phyloP scores from a whole-genome alignment of 306 rosid genomes.

The Albizia julibrissin region DNA sequence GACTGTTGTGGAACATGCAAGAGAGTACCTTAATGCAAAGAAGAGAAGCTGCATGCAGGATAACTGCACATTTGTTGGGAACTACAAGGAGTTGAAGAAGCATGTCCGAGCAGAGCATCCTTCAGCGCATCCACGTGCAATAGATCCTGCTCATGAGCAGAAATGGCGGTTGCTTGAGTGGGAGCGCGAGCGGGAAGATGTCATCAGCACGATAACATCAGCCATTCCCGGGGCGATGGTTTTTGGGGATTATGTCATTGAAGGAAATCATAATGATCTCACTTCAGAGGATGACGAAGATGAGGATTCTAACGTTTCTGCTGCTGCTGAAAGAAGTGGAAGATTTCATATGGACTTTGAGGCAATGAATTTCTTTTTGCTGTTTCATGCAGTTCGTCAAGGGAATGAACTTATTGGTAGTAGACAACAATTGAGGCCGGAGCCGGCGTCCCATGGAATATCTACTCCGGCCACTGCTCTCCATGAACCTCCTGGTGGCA shows the following conservation, averaged over 20 bases:
- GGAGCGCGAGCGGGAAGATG: constrained; percentile 91
- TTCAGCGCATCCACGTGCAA: constrained; percentile 79
- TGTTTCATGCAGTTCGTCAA: constrained; percentile 79
- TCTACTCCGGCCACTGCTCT: constrained; percentile 40
- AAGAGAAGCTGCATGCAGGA: constrained; percentile 95
- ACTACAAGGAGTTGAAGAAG: constrained; percentile 84
- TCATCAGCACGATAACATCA: constrained; percentile 91
- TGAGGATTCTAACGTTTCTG: constrained; percentile 50
- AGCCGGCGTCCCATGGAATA: constrained; percentile 42
- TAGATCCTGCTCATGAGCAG: constrained; percentile 85
- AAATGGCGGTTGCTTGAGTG: constrained; percentile 96
- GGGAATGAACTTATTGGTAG: constrained; percentile 51
- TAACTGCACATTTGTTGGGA: constrained; percentile 76
- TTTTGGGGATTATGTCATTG: constrained; percentile 91
- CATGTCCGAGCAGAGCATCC: constrained; percentile 92
- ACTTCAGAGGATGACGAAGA: constrained; percentile 80
- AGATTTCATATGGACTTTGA: constrained; percentile 70
- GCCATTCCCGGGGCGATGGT: constrained; percentile 91
- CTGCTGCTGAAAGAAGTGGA: constrained; percentile 55
- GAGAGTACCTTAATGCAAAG: constrained; percentile 80
- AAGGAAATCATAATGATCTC: constrained; percentile 59
- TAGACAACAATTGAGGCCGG: constrained; percentile 58
- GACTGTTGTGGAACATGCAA: constrained; percentile 95
- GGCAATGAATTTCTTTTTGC: constrained; percentile 85
- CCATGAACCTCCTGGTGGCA: constrained; percentile 11